A percentile compares a stretch with the other conserved stretches of the same genome.
Evolutionary conservation across 2,329 filamentous ascomycete genomes (phyloP).

Genomic region (Aspergillus alliaceus): DNA sequence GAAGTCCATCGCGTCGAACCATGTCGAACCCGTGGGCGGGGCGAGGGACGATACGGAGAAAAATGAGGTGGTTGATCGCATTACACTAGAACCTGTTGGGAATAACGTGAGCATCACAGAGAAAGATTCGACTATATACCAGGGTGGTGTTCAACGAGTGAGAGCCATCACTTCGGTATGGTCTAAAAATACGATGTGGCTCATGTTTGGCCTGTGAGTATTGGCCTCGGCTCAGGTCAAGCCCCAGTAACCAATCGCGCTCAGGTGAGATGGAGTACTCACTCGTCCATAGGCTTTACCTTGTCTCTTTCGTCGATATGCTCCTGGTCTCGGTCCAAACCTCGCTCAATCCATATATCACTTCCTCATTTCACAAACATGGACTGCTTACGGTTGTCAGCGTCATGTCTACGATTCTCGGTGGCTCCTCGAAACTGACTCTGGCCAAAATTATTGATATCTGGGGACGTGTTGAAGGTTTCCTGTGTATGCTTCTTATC

Average conservation of each 20-base stretch:
- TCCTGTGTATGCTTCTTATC: background rate
- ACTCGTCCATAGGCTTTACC: background rate
- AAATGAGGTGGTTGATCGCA: background rate
- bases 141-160: background rate
- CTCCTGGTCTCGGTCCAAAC: background rate
- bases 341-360: constrained; percentile 1
- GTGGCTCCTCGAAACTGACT: background rate
- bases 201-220: background rate
- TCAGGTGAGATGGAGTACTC: background rate
- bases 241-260: background rate
- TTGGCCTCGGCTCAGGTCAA: no score
- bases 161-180: background rate
- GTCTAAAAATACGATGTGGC: background rate
- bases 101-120: background rate
- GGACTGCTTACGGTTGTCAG: background rate
- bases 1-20: background rate
- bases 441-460: constrained; percentile 3
- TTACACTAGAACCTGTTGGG: background rate
- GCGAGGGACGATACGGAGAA: background rate
- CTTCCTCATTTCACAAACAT: background rate
- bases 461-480: background rate
- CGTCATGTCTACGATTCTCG: background rate
- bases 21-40: background rate
- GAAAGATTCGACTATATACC: background rate
- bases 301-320: constrained; percentile 1